These are phyloP conservation scores for Oidium heveae DNA, from an alignment of 2,329 filamentous ascomycete genomes.

Conservation along the genomic window DNA sequence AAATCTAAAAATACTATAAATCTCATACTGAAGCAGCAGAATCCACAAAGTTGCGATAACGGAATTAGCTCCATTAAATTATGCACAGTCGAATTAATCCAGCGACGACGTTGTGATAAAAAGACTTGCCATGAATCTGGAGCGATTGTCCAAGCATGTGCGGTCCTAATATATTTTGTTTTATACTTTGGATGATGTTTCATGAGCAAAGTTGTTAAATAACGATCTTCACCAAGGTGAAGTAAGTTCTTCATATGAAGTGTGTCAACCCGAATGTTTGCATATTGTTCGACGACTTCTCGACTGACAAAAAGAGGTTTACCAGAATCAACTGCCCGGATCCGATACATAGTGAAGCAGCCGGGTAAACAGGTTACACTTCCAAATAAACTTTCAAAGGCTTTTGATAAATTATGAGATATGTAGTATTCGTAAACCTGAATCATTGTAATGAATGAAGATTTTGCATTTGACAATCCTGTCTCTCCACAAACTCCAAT, in stretches of 20 bases:
- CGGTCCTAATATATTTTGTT: constrained; percentile 86
- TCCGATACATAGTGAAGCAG: constrained; percentile 98
- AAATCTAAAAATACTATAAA: constrained; percentile 92
- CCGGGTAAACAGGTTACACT: constrained; percentile 93
- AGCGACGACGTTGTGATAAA: constrained; percentile 91
- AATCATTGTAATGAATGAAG: constrained; percentile 93
- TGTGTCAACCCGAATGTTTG: constrained; percentile 87
- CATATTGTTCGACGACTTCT: constrained; percentile 69
- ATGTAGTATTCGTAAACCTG: constrained; percentile 99
- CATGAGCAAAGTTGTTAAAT: constrained; percentile 77
- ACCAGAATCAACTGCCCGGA: constrained; percentile 77
- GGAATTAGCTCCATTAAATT: constrained; percentile 92
- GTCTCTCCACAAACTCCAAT: constrained; percentile 92
- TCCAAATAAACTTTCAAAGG: constrained; percentile 90
- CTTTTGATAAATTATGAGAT: constrained; percentile 88
- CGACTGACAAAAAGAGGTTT: constrained; percentile 92
- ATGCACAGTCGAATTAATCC: constrained; percentile 98
- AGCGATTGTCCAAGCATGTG: constrained; percentile 90
- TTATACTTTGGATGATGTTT: constrained; percentile 88
- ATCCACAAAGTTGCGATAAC: constrained; percentile 81
- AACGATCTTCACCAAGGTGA: constrained; percentile 92
- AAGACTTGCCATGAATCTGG: constrained; percentile 88
- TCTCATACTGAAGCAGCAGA: constrained; percentile 99
- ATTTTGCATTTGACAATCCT: constrained; percentile 72
- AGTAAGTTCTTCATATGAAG: constrained; percentile 97